A percentile compares a stretch with the other conserved stretches of the same genome.
These are phyloP conservation scores for Botrytis cinerea DNA, from an alignment of 2,329 filamentous ascomycete genomes.

Conservation along the genomic window DNA sequence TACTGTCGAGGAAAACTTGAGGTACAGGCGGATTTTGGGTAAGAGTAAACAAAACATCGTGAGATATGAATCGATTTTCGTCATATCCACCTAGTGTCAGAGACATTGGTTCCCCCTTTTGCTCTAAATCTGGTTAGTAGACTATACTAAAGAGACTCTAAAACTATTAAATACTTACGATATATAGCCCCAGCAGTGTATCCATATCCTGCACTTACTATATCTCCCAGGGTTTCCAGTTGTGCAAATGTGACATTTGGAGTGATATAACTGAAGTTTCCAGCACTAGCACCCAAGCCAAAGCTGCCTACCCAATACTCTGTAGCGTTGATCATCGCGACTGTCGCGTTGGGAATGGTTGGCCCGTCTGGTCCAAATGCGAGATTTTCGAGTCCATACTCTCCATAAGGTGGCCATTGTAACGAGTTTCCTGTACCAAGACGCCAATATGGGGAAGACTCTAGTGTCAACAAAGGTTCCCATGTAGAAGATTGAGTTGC, in stretches of 20 bases:
- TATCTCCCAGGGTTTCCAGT: constrained; percentile 51
- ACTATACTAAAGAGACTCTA: not conserved
- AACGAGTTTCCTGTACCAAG: constrained; percentile 8
- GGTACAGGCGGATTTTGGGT: constrained; percentile 51
- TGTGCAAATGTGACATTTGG: not conserved
- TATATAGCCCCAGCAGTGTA: constrained; percentile 77
- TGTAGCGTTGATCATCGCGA: constrained; percentile 55
- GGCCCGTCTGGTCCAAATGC: constrained; percentile 37
- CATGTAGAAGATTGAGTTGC: constrained; percentile 57
- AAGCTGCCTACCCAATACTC: constrained; percentile 56
- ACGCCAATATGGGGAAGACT: constrained; percentile 53
- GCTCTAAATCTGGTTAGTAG: constrained; percentile 42
- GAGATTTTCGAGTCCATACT: constrained; percentile 59
- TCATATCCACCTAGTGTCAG: constrained; percentile 74
- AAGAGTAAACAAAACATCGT: constrained; percentile 61
- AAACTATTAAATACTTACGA: constrained; percentile 48
- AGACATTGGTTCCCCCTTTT: constrained; percentile 53
- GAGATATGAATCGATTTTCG: constrained; percentile 58
- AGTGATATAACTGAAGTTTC: constrained; percentile 53
- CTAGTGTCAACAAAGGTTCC: constrained; percentile 42
- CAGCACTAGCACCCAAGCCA: constrained; percentile 57
- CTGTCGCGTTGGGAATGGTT: constrained; percentile 45
- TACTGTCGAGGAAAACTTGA: constrained; percentile 33
- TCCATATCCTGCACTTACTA: constrained; percentile 63
- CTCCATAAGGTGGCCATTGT: constrained; percentile 45